Evolutionary conservation across 2,329 filamentous ascomycete genomes (phyloP).

Genomic region (Anthostomella pinea): DNA sequence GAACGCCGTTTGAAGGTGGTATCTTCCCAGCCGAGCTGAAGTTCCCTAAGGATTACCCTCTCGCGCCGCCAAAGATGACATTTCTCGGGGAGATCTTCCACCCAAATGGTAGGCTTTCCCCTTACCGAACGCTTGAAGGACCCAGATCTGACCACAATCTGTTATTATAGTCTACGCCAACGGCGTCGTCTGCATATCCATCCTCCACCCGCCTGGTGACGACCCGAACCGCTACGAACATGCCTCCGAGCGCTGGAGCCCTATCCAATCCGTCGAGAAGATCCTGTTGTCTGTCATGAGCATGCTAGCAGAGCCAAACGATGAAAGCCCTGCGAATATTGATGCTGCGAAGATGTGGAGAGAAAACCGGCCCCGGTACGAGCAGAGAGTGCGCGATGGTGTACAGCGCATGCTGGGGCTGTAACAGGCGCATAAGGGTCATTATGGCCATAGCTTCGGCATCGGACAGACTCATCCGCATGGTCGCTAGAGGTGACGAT

Average conservation of each 20-base stretch:
- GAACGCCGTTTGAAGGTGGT: constrained; percentile 92
- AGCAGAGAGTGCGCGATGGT: constrained; percentile 77
- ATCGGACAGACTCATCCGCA: not conserved
- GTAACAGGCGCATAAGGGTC: constrained; percentile 41
- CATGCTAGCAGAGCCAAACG: constrained; percentile 96
- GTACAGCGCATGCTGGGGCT: constrained; percentile 77
- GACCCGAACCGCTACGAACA: constrained; percentile 98
- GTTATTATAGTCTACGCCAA: constrained; percentile 72
- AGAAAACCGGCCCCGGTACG: constrained; percentile 78
- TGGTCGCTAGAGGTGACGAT: too few species aligned
- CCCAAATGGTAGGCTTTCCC: constrained; percentile 69
- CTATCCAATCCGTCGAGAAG: constrained; percentile 96
- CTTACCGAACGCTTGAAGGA: not conserved
- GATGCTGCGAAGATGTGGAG: constrained; percentile 97
- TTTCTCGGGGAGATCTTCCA: constrained; percentile 95
- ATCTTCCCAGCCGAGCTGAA: constrained; percentile 93
- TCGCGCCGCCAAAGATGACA: constrained; percentile 92
- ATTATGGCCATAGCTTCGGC: not conserved
- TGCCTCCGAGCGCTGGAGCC: constrained; percentile 91
- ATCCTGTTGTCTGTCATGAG: constrained; percentile 97
- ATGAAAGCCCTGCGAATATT: constrained; percentile 93
- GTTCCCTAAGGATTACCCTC: constrained; percentile 95
- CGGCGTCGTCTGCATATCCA: constrained; percentile 95
- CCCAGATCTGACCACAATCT: not conserved
- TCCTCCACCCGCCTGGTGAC: constrained; percentile 92